Base-by-base conservation (phyloP, 306 rosid genomes). In the Pyrus pyrifolia region DNA sequence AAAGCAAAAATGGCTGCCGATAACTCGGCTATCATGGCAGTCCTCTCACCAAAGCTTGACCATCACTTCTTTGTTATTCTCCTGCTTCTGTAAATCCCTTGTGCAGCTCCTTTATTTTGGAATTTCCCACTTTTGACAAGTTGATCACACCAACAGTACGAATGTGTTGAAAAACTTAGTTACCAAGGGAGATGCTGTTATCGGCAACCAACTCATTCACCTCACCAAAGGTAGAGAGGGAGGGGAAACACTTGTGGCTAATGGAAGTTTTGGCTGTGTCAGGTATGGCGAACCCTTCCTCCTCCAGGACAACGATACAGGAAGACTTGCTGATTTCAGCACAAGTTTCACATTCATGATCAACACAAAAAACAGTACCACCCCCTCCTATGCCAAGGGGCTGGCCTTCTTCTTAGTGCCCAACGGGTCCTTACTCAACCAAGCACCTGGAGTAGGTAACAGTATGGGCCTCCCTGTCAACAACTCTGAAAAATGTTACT, bases 391-490 rank as follows among this genome's bases (percentile, higher is more conserved):
- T n/a, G 30, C 29, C 22, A 31, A 38, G 18, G 55, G 53, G 72
- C 17, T 68, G 10, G 72, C 4, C 6, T 42, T 68, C 55, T 68
- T 68, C 33, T 14, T 42, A 42, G 76, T 83, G 10, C 85, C 80
- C 42, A 22, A 0, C 2, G 76, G 49, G 40, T 73, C 86, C 17
- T 69, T 1, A 52, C 81, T 53, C n/a, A 4, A 33, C 2, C 9
- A 49, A 1, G 5, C 3, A n/a, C 59, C 4, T 6, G 40, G 73
- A 8, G 4, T 35, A 74, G 82, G 84, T 46, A 73, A 86, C 21
- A 83, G 80, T 35, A 73, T 85, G 57, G 83, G 89, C 31, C 83
- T 85, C 21, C 67, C 83, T 49, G 78, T 64, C 19, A 62, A 61
- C 35, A 61, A 21, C 1, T 12, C 64, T 1, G 6, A 44, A 63